These are phyloP conservation scores for Haplosporangium gracile DNA, from an alignment of 192 early-diverging fungal genomes.

Conservation along the genomic window DNA sequence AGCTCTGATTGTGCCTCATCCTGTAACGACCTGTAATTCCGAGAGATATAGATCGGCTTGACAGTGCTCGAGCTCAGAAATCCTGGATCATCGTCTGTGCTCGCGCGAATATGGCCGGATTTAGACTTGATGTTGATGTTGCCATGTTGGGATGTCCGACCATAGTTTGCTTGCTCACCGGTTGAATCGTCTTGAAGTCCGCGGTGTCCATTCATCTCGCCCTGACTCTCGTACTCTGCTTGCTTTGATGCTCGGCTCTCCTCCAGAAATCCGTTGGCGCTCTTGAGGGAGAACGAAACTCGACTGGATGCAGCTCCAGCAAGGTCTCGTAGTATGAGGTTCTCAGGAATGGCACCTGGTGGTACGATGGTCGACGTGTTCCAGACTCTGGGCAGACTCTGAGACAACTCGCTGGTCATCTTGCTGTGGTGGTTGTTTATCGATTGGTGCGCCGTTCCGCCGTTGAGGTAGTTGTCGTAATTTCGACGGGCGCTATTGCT, in stretches of 20 bases:
- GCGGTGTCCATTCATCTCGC: conserved; percentile 10
- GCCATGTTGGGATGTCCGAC: conserved; percentile 18
- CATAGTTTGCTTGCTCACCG: conserved; percentile 26
- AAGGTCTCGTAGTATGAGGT: conserved; percentile 23
- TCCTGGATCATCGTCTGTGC: conserved; percentile 63
- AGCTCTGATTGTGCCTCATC: conserved; percentile 23
- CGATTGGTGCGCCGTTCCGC: conserved; percentile 19
- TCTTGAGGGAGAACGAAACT: conserved; percentile 50
- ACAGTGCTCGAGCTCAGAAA: conserved; percentile 65
- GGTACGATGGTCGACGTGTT: conserved; percentile 19
- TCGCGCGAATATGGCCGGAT: conserved; percentile 27
- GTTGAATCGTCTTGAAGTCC: conserved; percentile 22
- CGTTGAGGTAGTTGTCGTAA: conserved; percentile 34
- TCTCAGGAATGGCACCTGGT: conserved; percentile 22
- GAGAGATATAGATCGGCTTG: conserved; percentile 62
- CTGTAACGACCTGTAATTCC: conserved; percentile 28
- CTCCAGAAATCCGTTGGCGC: conserved; percentile 41
- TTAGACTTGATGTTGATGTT: conserved; percentile 45
- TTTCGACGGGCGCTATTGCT: neutral
- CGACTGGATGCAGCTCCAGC: conserved; percentile 12
- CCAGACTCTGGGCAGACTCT: conserved; percentile 54
- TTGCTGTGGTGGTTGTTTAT: conserved; percentile 31
- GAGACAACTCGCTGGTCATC: conserved; percentile 40
- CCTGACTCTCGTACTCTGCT: conserved; percentile 16
- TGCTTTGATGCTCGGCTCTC: conserved; percentile 39